These are phyloP conservation scores for Puccinia hordei DNA, from an alignment of 1,284 basidiomycete genomes.

Conservation along the genomic window DNA sequence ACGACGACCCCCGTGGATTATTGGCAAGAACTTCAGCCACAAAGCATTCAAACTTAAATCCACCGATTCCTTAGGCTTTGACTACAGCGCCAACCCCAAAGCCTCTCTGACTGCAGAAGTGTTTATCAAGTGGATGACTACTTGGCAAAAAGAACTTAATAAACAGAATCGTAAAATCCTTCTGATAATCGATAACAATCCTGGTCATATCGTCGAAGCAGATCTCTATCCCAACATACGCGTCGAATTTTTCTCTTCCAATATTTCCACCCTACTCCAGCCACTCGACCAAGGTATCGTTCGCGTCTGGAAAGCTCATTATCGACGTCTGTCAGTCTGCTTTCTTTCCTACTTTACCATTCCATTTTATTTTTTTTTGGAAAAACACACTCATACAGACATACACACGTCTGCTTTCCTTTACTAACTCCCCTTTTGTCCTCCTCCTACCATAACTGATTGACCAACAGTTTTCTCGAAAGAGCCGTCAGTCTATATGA, in stretches of 20 bases:
- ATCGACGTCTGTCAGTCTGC: constrained; percentile 23
- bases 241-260: constrained; percentile 35
- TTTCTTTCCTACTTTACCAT: not conserved
- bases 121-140: constrained; percentile 40
- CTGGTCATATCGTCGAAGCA: constrained; percentile 34
- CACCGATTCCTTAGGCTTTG: constrained; percentile 20
- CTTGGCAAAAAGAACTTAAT: constrained; percentile 25
- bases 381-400: no score
- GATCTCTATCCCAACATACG: constrained; percentile 36
- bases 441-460: not conserved
- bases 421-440: not conserved
- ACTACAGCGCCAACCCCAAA: constrained; percentile 27
- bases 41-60: constrained; percentile 25
- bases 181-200: constrained; percentile 34
- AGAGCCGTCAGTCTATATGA: constrained; percentile 8
- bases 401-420: no score
- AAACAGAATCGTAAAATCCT: constrained; percentile 27
- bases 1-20: constrained; percentile 18
- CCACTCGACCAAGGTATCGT: constrained; percentile 30
- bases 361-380: not conserved
- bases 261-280: not conserved
- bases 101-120: constrained; percentile 29
- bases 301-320: constrained; percentile 36
- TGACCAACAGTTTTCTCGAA: constrained; percentile 4
- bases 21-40: constrained; percentile 15